Percentiles rank a stretch among this genome's conserved stretches.
phyloP scores from a whole-genome alignment of 805 yeast genomes.

The Sungouiella thailandica region DNA sequence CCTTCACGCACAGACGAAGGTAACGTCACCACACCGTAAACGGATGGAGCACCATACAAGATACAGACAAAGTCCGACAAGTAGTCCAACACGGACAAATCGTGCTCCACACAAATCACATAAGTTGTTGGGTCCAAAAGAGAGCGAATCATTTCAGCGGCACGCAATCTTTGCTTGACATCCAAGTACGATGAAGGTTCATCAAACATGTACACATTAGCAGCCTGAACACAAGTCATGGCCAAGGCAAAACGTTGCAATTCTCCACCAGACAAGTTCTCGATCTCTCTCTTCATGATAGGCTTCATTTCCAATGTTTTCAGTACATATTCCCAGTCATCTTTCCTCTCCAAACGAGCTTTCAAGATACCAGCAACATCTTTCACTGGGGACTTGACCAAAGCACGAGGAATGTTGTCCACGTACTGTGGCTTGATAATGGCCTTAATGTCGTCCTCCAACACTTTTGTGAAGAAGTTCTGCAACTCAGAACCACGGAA shows the following conservation, averaged over 20 bases:
- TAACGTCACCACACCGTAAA: slow-evolving; percentile 96
- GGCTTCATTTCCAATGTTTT: slow-evolving; percentile 68
- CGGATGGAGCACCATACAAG: slow-evolving; percentile 96
- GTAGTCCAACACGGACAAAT: slow-evolving; percentile 94
- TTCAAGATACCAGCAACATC: slow-evolving; percentile 82
- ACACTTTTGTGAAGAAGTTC: slow-evolving; percentile 87
- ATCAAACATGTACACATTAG: slow-evolving; percentile 98
- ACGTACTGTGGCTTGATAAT: slow-evolving; percentile 98
- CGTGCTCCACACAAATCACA: slow-evolving; percentile 98
- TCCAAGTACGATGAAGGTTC: slow-evolving; percentile 98
- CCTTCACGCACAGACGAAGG: slow-evolving; percentile 99
- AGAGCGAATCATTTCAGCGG: slow-evolving; percentile 91
- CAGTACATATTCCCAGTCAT: slow-evolving; percentile 59
- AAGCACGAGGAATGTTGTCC: slow-evolving; percentile 94
- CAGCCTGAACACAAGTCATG: slow-evolving; percentile 91
- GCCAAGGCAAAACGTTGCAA: slow-evolving; percentile 97
- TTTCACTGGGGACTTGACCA: slow-evolving; percentile 77
- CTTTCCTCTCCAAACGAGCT: slow-evolving; percentile 69
- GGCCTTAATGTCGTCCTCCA: slow-evolving; percentile 94
- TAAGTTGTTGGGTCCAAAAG: slow-evolving; percentile 71
- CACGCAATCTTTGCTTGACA: slow-evolving; percentile 97
- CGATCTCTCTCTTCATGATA: slow-evolving; percentile 82
- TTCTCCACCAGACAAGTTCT: slow-evolving; percentile 95
- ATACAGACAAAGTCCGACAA: slow-evolving; percentile 96
- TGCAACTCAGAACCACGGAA: slow-evolving; percentile 98